Evolutionary conservation across 2,329 filamentous ascomycete genomes (phyloP), one percentile per base, ranked within the genome.

Genomic region (Zasmidium citrigriseum): DNA sequence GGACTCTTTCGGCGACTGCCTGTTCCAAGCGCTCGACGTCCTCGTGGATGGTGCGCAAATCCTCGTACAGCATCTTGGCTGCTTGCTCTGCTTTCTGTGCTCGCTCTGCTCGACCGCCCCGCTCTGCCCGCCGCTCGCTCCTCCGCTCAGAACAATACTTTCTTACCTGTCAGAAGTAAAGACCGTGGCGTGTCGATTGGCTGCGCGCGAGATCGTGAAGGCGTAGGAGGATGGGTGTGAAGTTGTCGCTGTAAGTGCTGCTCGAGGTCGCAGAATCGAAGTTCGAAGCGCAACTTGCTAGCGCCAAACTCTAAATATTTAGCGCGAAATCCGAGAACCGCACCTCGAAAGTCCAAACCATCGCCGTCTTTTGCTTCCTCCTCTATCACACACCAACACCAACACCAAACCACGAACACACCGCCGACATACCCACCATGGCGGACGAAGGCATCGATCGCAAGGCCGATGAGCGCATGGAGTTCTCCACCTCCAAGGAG

Each of bases 401-500:
- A 45, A 48, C 55, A 52, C 24, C 46, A 45, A 54, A n/a, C 29
- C 52, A 51, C 57, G n/a, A 55, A 16, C 44, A 34, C 45, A n/a
- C n/a, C n/a, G n/a, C 44, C 9, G 3, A 24, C 11, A 41, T 46
- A 38, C 44, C 38, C 76, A 90, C 64, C 68, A 99, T 98, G 95
- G 91, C 93, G 64, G 93, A 98, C 77, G 70, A 73, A 58, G 87
- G 84, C 67, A 89, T 98, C 74, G 93, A 99, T 78, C 89, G 91
- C 79, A 93, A 93, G 80, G 87, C 88, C 65, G 95, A 98, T 77
- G 93, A 96, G 83, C 88, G 91, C 77, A 96, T 98, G 88, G 93
- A 98, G 82, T 98, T 99, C 77, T 89, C 89, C 66, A 99, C 95
- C 75, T 97, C 93, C 64, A 97, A 96, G 80, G 95, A 98, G 83